Percentiles rank a stretch among this genome's conserved stretches.
These are phyloP conservation scores for Lentinula detonsa DNA, from an alignment of 768 basidiomycete genomes.

Conservation along the genomic window DNA sequence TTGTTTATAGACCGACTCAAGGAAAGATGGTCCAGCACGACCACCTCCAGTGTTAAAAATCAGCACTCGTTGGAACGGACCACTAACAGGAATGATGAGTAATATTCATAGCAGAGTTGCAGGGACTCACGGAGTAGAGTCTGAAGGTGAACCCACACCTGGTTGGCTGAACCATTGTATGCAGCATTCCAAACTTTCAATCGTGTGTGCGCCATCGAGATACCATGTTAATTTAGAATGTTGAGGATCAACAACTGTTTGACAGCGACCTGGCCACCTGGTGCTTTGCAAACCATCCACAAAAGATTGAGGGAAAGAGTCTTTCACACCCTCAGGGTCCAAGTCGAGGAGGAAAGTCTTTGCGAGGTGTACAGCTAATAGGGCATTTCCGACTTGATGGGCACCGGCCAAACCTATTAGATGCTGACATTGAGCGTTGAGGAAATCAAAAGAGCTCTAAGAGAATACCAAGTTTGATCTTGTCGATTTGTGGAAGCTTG, in stretches of 20 bases:
- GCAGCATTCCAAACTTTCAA: conserved; percentile 84
- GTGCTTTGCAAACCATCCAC: conserved; percentile 59
- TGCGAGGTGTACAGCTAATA: conserved; percentile 72
- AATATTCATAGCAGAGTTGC: background rate
- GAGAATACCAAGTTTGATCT: conserved; percentile 55
- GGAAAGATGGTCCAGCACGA: conserved; percentile 71
- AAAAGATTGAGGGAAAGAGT: conserved; percentile 45
- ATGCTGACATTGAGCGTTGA: conserved; percentile 5
- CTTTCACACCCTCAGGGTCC: conserved; percentile 19
- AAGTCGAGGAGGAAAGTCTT: conserved; percentile 50
- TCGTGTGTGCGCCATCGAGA: conserved; percentile 93
- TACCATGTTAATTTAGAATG: conserved; percentile 66
- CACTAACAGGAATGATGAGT: background rate
- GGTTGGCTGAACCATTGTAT: conserved; percentile 82
- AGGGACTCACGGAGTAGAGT: conserved; percentile 6
- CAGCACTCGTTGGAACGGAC: conserved; percentile 43
- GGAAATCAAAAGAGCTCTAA: background rate
- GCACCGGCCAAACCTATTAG: conserved; percentile 69
- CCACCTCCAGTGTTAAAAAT: conserved; percentile 96
- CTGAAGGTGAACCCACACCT: conserved; percentile 37
- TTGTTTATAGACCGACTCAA: conserved; percentile 51
- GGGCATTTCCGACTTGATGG: conserved; percentile 88
- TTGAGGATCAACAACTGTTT: conserved; percentile 63
- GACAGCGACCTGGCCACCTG: conserved; percentile 94
- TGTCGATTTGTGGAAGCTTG: conserved; percentile 38